Conservation (phyloP, 2,329 filamentous ascomycete genomes). For the Ceratocystis albifundus region DNA sequence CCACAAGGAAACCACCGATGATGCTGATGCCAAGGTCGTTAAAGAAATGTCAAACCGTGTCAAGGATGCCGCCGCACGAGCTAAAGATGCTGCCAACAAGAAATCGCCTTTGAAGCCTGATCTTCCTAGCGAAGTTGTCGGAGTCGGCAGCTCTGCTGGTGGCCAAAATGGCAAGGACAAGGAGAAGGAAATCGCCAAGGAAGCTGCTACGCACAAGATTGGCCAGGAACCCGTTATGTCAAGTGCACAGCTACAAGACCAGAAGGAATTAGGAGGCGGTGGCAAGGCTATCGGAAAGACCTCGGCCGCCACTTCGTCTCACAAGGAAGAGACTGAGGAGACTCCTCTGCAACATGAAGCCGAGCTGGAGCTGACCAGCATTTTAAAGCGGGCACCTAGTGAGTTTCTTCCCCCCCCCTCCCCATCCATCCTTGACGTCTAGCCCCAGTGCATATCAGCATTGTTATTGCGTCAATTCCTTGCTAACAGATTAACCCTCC, state of each 20-base stretch:
- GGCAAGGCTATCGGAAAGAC: constrained; percentile 9
- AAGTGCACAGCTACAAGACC: constrained; percentile 51
- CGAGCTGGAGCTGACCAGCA: constrained; percentile 60
- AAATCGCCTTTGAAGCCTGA: constrained; percentile 53
- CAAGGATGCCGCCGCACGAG: constrained; percentile 56
- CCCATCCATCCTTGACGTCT: background rate
- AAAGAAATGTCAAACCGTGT: constrained; percentile 49
- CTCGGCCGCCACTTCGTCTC: constrained; percentile 12
- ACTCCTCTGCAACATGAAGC: constrained; percentile 51
- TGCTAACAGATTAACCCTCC: constrained; percentile 6
- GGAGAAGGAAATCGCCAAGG: constrained; percentile 37
- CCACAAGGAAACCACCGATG: constrained; percentile 30
- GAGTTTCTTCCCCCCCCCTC: constrained; percentile 30
- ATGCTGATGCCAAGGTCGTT: constrained; percentile 25
- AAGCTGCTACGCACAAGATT: constrained; percentile 25
- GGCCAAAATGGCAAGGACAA: constrained; percentile 39
- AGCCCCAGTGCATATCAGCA: background rate
- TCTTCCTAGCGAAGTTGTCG: constrained; percentile 45
- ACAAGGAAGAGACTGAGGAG: constrained; percentile 33
- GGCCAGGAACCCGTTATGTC: constrained; percentile 37
- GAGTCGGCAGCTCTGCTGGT: constrained; percentile 46
- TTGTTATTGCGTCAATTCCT: background rate
- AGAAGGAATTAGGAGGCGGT: constrained; percentile 46
- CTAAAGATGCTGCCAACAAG: constrained; percentile 56
- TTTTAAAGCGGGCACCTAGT: constrained; percentile 78